A percentile compares a stretch with the other conserved stretches of the same genome.
phyloP scores from a whole-genome alignment of 305 asterid species.

The Caryopteris hybrid region DNA sequence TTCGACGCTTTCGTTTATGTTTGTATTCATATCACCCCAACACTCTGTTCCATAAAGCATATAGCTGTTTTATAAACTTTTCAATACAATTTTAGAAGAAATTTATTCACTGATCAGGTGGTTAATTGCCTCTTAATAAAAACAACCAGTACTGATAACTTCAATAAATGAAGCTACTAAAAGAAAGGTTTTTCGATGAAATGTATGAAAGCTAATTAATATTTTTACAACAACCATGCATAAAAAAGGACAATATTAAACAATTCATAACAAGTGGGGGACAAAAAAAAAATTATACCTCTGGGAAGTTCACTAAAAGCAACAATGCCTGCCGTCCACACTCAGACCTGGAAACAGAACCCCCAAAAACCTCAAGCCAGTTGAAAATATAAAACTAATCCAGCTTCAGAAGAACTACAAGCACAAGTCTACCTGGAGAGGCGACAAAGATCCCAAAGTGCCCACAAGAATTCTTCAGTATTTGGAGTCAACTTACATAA shows the following conservation, averaged over 20 bases:
- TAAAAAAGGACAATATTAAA: neutral
- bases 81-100: neutral
- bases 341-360: slow-evolving; percentile 61
- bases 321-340: slow-evolving; percentile 95
- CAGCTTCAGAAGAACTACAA: slow-evolving; percentile 21
- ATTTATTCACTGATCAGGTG: slow-evolving; percentile 15
- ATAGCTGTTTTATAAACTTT: neutral
- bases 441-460: slow-evolving; percentile 92
- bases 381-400: slow-evolving; percentile 2
- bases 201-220: no score
- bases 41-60: neutral
- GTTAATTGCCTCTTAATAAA: slow-evolving; percentile 2
- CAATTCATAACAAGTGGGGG: slow-evolving; percentile 13
- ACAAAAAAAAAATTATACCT: slow-evolving; percentile 52
- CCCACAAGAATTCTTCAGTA: slow-evolving; percentile 91
- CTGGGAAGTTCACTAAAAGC: slow-evolving; percentile 84
- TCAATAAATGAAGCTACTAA: neutral
- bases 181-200: neutral
- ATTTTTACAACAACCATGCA: slow-evolving; percentile 9
- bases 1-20: neutral
- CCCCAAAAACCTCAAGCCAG: slow-evolving; percentile 18
- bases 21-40: neutral
- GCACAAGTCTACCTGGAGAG: slow-evolving; percentile 67
- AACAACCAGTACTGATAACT: slow-evolving; percentile 11
- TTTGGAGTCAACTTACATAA: slow-evolving; percentile 53